Conservation (phyloP, 2,329 filamentous ascomycete genomes). For the Paecilomyces variotii region DNA sequence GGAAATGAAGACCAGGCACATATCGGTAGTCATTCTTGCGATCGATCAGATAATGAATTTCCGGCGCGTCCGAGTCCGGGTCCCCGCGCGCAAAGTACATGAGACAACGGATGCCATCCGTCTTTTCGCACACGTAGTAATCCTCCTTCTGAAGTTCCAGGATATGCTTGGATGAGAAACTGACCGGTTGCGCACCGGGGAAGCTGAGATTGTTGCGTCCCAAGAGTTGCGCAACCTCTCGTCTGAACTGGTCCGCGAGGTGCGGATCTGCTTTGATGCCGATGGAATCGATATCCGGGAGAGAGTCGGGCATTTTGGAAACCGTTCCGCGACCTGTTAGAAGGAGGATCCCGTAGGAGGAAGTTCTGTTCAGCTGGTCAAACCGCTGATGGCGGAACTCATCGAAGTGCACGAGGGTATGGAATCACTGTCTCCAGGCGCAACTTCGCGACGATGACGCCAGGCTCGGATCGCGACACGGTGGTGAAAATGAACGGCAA, state of each 20-base stretch:
- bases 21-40: slow-evolving; percentile 97
- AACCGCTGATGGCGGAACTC: background rate
- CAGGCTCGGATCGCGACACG: background rate
- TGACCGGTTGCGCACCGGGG: slow-evolving; percentile 89
- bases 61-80: slow-evolving; percentile 50
- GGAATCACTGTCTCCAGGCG: background rate
- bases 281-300: slow-evolving; percentile 34
- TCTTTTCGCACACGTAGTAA: slow-evolving; percentile 98
- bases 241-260: slow-evolving; percentile 55
- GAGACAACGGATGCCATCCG: slow-evolving; percentile 91
- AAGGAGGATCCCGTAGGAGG: background rate
- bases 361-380: background rate
- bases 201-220: slow-evolving; percentile 61
- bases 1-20: slow-evolving; percentile 73
- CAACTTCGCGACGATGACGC: background rate
- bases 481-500: background rate
- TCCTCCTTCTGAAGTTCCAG: slow-evolving; percentile 73
- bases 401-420: background rate
- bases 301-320: slow-evolving; percentile 28
- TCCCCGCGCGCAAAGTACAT: slow-evolving; percentile 65
- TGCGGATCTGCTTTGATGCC: slow-evolving; percentile 59
- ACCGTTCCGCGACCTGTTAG: background rate
- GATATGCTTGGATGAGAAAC: slow-evolving; percentile 74
- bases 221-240: slow-evolving; percentile 69
- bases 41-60: slow-evolving; percentile 88